Evolutionary conservation across 768 basidiomycete genomes (phyloP).

Genomic region (Chlorophyllum brunneum): DNA sequence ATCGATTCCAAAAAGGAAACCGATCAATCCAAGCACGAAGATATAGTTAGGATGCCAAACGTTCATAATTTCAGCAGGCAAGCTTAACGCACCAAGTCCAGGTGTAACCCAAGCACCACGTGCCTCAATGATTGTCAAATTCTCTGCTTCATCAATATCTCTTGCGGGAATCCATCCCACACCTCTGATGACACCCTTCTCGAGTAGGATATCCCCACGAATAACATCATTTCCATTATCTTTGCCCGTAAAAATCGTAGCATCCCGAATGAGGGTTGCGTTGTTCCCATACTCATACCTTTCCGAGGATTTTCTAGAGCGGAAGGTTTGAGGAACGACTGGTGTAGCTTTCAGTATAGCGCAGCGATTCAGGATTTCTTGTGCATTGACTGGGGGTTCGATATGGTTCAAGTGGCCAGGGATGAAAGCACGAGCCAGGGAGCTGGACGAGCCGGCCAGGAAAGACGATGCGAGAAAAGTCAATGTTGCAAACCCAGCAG

Average conservation of each 20-base stretch:
- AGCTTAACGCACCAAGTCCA: slow-evolving; percentile 45
- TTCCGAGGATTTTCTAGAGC: slow-evolving; percentile 50
- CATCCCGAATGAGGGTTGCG: slow-evolving; percentile 68
- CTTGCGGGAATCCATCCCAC: slow-evolving; percentile 49
- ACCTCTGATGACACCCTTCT: slow-evolving; percentile 58
- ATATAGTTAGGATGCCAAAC: slow-evolving; percentile 20
- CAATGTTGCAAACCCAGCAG: slow-evolving; percentile 11
- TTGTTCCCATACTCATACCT: slow-evolving; percentile 63
- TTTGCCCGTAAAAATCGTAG: slow-evolving; percentile 61
- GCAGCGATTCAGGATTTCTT: slow-evolving; percentile 43
- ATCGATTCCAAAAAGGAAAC: background rate
- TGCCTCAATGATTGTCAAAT: slow-evolving; percentile 55
- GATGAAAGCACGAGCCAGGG: background rate
- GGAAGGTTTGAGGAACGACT: slow-evolving; percentile 30
- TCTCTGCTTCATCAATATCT: slow-evolving; percentile 31
- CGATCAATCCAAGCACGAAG: background rate
- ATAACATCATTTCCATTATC: slow-evolving; percentile 50
- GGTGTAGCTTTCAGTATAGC: slow-evolving; percentile 49
- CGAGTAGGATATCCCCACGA: slow-evolving; percentile 64
- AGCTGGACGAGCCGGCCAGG: slow-evolving; percentile 1
- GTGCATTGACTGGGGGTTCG: slow-evolving; percentile 4
- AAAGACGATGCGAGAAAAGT: slow-evolving; percentile 10
- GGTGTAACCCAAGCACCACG: slow-evolving; percentile 68
- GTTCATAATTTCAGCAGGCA: slow-evolving; percentile 4
- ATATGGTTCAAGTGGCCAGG: background rate